Base-by-base conservation (phyloP, 1,284 basidiomycete species). In the Entoloma clypeatum region DNA sequence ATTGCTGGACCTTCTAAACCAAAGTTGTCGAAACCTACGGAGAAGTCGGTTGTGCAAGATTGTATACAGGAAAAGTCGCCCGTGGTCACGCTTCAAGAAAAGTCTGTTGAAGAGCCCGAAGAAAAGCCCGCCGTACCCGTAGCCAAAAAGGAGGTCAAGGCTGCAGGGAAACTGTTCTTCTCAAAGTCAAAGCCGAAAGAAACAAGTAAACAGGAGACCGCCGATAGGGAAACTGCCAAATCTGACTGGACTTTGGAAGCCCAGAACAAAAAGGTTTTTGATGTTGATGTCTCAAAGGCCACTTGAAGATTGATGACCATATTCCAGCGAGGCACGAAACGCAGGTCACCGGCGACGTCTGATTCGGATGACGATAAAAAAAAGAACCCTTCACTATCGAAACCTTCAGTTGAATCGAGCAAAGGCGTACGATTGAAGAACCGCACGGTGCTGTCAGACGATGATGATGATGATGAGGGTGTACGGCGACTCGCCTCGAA, bases 91-190 rank as follows among this genome's bases (percentile, higher is more conserved):
- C 56, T 50, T 39, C 46, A 31, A n/a, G 64, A 54, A 21, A 27
- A 39, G 26, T 36, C 36, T 14, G 49, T 35, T 28, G 54, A 57
- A 31, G 59, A 59, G 43, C 36, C 41, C 18, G 55, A 54, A 51
- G 50, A 62, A 30, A 76, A 69, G 49, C 51, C 63, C n/a, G n/a
- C n/a, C n/a, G n/a, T n/a, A n/a, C n/a, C n/a, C n/a, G n/a, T n/a
- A n/a, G n/a, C n/a, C n/a, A n/a, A n/a, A n/a, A n/a, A n/a, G n/a
- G n/a, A n/a, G n/a, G n/a, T n/a, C 0, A 82, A 75, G 52, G 51
- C 64, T 5, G 68, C 71, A 6, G 79, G 79, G 1, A 80, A 74
- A 50, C 64, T 82, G 5, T 74, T 82, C 49, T 86, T 79, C 66
- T 74, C 73, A 54, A 83, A 77, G 51, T 72, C 75, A n/a, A 81